A percentile compares a stretch with the other conserved stretches of the same genome.
Conservation (phyloP, 2,329 filamentous ascomycete species). For the Colletotrichum sidae region DNA sequence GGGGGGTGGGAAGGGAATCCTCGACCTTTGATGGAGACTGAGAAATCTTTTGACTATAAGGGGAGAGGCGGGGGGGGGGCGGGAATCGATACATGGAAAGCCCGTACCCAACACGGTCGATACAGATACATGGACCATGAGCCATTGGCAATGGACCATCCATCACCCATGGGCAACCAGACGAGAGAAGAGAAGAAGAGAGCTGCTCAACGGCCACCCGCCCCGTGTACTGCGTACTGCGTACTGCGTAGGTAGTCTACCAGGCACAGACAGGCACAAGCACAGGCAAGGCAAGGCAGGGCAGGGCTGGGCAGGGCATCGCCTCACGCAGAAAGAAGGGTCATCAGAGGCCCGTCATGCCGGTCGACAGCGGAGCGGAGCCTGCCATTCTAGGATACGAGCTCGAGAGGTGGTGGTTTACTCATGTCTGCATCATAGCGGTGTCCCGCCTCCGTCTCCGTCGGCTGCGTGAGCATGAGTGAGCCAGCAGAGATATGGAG, state of each 20-base stretch:
- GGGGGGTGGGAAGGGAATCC: constrained; percentile 18
- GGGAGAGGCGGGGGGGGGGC: constrained; percentile 17
- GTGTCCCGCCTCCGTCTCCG: constrained; percentile 11
- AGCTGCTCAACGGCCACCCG: too few species aligned
- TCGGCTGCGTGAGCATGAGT: neutral
- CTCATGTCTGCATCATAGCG: constrained; percentile 35
- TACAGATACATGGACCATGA: too few species aligned
- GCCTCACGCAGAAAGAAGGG: constrained; percentile 28
- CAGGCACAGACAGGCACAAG: too few species aligned
- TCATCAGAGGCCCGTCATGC: constrained; percentile 31
- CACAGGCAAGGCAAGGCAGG: constrained; percentile 13
- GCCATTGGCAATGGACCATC: too few species aligned
- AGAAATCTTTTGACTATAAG: constrained; percentile 30
- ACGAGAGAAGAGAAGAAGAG: too few species aligned
- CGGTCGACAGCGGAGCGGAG: constrained; percentile 36
- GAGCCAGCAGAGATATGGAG: neutral
- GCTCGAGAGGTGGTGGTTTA: constrained; percentile 23
- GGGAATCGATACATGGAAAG: constrained; percentile 26
- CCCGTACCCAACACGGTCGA: too few species aligned
- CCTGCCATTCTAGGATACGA: constrained; percentile 37
- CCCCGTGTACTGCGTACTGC: too few species aligned
- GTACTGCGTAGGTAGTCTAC: too few species aligned
- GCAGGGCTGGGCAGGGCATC: constrained; percentile 25
- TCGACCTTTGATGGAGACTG: constrained; percentile 25
- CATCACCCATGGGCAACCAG: too few species aligned